Evolutionary conservation across 2,329 filamentous ascomycete genomes (phyloP).

Genomic region (Fusarium scirpi): DNA sequence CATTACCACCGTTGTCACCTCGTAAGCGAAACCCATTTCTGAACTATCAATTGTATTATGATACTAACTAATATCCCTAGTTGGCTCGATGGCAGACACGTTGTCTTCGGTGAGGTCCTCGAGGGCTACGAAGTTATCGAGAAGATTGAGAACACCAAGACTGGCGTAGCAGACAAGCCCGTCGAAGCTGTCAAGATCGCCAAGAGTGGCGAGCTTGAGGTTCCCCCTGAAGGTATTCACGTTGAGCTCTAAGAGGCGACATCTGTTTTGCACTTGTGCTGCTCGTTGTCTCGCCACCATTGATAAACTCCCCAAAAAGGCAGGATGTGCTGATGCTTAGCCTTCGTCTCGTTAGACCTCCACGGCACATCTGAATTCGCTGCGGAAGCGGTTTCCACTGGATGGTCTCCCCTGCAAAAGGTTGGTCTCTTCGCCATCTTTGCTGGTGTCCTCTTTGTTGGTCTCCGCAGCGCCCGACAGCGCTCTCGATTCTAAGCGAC

Average conservation of each 20-base stretch:
- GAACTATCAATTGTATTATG: not conserved
- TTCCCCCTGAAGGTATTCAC: conserved; percentile 92
- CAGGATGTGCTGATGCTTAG: conserved; percentile 53
- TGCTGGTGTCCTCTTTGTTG: conserved; percentile 39
- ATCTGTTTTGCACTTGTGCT: conserved; percentile 42
- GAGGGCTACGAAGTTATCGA: conserved; percentile 86
- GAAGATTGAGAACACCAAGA: conserved; percentile 80
- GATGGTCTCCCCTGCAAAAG: conserved; percentile 44
- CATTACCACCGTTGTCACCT: conserved; percentile 85
- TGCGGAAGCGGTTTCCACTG: conserved; percentile 28
- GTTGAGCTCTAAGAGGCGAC: conserved; percentile 77
- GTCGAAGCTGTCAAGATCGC: conserved; percentile 76
- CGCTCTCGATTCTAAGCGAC: conserved; percentile 35
- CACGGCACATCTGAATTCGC: conserved; percentile 43
- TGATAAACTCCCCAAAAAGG: conserved; percentile 25
- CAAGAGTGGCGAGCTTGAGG: conserved; percentile 86
- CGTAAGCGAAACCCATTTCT: conserved; percentile 60
- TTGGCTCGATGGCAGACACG: conserved; percentile 87
- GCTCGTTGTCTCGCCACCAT: conserved; percentile 39
- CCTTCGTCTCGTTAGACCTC: conserved; percentile 45
- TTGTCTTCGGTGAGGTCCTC: conserved; percentile 89
- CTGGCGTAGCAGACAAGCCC: conserved; percentile 75
- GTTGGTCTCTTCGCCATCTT: conserved; percentile 38
- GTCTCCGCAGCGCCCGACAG: conserved; percentile 39
- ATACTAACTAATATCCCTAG: conserved; percentile 52